Evolutionary conservation across 352 stramenopile genomes (phyloP), one percentile per base, ranked within the genome.

Genomic region (Pythium pyrilobum): DNA sequence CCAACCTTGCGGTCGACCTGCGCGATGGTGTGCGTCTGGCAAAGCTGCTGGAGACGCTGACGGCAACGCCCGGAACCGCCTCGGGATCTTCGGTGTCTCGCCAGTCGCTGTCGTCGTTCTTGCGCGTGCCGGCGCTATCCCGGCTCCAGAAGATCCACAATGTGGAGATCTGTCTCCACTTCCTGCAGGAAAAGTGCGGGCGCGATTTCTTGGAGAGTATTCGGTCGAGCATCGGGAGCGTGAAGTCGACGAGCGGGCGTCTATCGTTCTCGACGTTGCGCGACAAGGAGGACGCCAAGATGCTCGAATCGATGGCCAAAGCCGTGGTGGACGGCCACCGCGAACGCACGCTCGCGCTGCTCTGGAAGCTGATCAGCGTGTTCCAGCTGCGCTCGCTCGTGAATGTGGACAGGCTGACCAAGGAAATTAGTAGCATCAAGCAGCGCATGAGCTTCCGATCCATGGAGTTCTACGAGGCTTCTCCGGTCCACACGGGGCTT

Each of bases 121-220:
- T 99, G 39, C 83, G 95, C n/a, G 74, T 98, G 10, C 96, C 96
- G 6, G 89, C 95, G 16, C 63, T 96, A 9, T 98, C 94, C n/a
- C 72, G 95, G 15, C 69, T 98, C 12, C 89, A 98, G 65, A 98
- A 98, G 67, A 72, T 98, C 10, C 91, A 98, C 74, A 99, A 99
- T 64, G 85, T 98, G 0, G 81, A 95, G 54, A 75, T 97, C 24
- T 96, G 91, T 24, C 55, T 99, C 27, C 66, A 84, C 40, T 89
- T 76, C 33, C 56, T 97, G 31, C 70, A 92, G 53, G 77, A 81
- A 32, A 85, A 86, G 45, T 94, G 81, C 33, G 79, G 72, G 36
- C 52, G 63, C 4, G 70, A 71, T 34, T 65, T 87, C 15, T 55
- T 89, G 1, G 73, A 81, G 44, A 76, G 68, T 27, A 69, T 89